Percentiles rank a stretch among this genome's conserved stretches.
Evolutionary conservation across 2,329 filamentous ascomycete species (phyloP).

Genomic region (Penicillium sp.): DNA sequence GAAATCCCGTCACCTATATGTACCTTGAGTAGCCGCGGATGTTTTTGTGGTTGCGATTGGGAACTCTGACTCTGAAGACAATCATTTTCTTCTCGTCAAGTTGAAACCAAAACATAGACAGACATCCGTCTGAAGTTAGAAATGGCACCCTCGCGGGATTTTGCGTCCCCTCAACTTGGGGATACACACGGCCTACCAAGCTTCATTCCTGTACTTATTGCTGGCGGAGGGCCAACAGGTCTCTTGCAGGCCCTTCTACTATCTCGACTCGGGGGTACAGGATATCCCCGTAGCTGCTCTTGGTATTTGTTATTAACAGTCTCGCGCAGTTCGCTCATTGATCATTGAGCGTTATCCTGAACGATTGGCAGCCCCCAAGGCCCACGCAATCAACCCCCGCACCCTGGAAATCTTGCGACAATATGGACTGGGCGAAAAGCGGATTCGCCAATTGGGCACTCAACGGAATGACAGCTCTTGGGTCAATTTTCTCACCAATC

Average conservation of each 20-base stretch:
- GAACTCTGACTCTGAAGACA: too few species aligned
- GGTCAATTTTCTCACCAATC: constrained; percentile 41
- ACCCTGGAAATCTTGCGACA: constrained; percentile 26
- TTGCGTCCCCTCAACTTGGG: background rate
- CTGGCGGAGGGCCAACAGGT: constrained; percentile 40
- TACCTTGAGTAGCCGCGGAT: too few species aligned
- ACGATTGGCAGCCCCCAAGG: constrained; percentile 23
- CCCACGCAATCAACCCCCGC: constrained; percentile 26
- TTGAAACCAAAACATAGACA: too few species aligned
- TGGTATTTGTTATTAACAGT: background rate
- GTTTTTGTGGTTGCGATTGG: too few species aligned
- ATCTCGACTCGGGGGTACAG: constrained; percentile 29
- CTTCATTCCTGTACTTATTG: constrained; percentile 30
- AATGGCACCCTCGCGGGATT: constrained; percentile 4
- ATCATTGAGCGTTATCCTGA: constrained; percentile 25
- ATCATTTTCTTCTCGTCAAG: too few species aligned
- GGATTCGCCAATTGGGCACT: constrained; percentile 32
- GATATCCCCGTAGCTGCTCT: background rate
- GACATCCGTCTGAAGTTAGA: background rate
- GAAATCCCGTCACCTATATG: background rate
- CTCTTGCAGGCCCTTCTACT: constrained; percentile 37
- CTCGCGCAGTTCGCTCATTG: constrained; percentile 6
- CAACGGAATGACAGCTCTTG: constrained; percentile 35
- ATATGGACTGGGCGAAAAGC: constrained; percentile 17
- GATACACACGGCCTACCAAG: background rate